Evolutionary conservation across 305 asterid genomes (phyloP).

Genomic region (Solanum hybrid): DNA sequence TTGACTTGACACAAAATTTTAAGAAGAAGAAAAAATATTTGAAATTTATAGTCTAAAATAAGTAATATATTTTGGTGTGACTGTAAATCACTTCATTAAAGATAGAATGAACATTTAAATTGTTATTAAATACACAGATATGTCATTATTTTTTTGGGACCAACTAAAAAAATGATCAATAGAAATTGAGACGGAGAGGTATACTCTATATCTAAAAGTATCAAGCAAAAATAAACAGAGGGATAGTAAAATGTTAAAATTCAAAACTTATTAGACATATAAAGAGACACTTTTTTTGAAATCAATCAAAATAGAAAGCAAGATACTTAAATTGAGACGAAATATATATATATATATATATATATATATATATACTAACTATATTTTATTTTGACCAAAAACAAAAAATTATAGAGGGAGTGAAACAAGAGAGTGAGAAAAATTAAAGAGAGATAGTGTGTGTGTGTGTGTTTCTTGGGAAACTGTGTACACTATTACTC

Average conservation of each 20-base stretch:
- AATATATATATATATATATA: no score
- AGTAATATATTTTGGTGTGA: no score
- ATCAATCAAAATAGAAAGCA: background rate
- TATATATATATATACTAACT: no score
- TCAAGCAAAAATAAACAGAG: no score
- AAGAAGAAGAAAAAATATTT: background rate
- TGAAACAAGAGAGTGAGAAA: background rate
- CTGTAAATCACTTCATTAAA: no score
- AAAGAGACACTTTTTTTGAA: background rate
- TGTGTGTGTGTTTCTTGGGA: slow-evolving; percentile 9
- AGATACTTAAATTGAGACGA: background rate
- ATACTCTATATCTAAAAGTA: background rate
- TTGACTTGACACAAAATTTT: background rate
- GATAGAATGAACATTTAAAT: no score
- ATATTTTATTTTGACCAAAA: background rate
- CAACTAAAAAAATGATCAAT: no score
- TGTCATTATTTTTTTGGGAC: background rate
- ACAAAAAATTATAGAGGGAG: background rate
- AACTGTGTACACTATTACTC: slow-evolving; percentile 15
- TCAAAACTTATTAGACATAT: background rate
- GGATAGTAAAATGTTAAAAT: background rate
- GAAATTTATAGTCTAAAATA: background rate
- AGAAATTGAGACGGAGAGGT: background rate
- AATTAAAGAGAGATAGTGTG: background rate
- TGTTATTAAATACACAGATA: background rate